Conservation (phyloP, 2,329 filamentous ascomycete species). For the Penicillium sp. region DNA sequence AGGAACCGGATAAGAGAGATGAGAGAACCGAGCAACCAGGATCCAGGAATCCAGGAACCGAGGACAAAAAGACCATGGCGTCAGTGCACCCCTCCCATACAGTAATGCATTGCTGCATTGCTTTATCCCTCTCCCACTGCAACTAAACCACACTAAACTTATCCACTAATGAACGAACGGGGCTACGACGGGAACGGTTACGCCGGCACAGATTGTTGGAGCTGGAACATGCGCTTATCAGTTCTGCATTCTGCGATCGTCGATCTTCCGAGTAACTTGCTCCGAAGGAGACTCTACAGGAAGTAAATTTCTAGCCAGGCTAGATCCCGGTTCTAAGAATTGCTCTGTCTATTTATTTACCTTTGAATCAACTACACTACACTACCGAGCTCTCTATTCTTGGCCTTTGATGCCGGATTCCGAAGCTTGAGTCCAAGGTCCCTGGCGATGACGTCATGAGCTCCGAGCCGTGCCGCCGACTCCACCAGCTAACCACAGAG, state of each 20-base stretch:
- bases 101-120: conserved; percentile 12
- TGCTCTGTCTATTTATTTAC: background rate
- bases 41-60: background rate
- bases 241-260: background rate
- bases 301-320: background rate
- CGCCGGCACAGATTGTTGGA: conserved; percentile 21
- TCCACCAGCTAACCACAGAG: background rate
- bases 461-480: conserved; percentile 18
- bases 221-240: conserved; percentile 7
- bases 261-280: conserved; percentile 8
- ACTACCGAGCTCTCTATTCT: background rate
- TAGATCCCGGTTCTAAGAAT: background rate
- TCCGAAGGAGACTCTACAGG: background rate
- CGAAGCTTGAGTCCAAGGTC: background rate
- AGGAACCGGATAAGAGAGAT: background rate
- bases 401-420: background rate
- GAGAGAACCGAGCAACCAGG: background rate
- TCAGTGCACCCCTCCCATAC: conserved; percentile 16
- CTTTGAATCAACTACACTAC: background rate
- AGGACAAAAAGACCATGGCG: conserved; percentile 14
- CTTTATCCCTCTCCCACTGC: background rate
- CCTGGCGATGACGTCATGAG: conserved; percentile 24
- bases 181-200: conserved; percentile 25
- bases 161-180: background rate
- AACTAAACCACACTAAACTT: background rate